Conservation (phyloP, 2,329 filamentous ascomycete species). For the Colletotrichum horii region DNA sequence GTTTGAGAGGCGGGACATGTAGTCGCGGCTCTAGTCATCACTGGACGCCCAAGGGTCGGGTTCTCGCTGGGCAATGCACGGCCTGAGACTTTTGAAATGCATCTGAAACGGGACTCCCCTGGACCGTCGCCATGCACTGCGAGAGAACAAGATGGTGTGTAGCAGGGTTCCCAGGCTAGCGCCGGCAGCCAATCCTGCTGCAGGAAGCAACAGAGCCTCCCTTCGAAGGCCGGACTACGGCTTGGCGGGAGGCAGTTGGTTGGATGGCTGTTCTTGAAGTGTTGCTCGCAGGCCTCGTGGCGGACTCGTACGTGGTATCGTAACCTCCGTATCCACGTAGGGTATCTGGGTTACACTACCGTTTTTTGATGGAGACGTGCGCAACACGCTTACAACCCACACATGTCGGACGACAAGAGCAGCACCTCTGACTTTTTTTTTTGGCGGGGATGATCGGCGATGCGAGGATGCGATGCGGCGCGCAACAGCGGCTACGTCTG, state of each 20-base stretch:
- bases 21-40: slow-evolving; percentile 16
- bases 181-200: slow-evolving; percentile 22
- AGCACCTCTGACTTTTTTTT: background rate
- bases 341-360: background rate
- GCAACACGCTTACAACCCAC: background rate
- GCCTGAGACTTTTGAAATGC: slow-evolving; percentile 33
- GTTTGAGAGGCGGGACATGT: slow-evolving; percentile 20
- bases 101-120: slow-evolving; percentile 40
- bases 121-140: slow-evolving; percentile 29
- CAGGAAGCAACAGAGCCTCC: slow-evolving; percentile 11
- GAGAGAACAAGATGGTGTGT: slow-evolving; percentile 16
- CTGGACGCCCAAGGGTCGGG: slow-evolving; percentile 9
- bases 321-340: background rate
- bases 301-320: background rate
- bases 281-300: background rate
- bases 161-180: background rate
- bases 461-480: background rate
- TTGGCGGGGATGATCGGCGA: background rate
- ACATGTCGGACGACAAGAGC: slow-evolving; percentile 6
- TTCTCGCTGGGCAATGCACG: slow-evolving; percentile 15
- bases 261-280: background rate
- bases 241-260: slow-evolving; percentile 8
- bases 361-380: background rate
- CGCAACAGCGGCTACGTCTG: background rate
- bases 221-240: background rate